Evolutionary conservation across 352 stramenopile species (phyloP), one percentile per base, ranked within the genome.

Genomic region (Blastocystis sp.): DNA sequence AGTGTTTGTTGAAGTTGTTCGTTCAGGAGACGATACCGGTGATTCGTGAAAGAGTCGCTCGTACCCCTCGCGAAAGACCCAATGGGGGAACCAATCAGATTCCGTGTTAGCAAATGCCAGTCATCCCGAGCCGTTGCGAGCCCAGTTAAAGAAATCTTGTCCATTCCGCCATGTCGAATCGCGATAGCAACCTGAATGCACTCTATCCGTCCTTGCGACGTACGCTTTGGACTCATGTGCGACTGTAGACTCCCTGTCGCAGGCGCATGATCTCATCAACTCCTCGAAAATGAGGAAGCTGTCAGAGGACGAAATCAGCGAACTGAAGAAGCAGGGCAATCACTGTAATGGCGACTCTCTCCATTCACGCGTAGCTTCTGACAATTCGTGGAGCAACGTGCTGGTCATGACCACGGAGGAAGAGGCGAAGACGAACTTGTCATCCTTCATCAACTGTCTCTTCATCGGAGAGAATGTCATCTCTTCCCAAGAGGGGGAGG

Each of bases 381-480:
- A 69, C 33, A 29, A 21, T 9, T 69, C 74, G 6, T 85, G 74
- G 74, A 29, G 66, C 0, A 70, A 63, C 29, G 74, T 85, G n/a
- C 26, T 16, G 4, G 35, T 74, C 63, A 29, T 66, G 55, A 59
- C 41, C 50, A 69, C 24, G 12, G 31, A 13, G 13, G 55, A 37
- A 37, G 33, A 69, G 65, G 55, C 6, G n/a, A n/a, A 35, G 21
- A 1, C 35, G 10, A 51, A 81, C 39, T 65, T 62, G 4, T 50
- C 37, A 45, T 50, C 19, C 35, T 45, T 69, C 45, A 51, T 39
- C 6, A 35, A 62, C 41, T 85, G 74, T 67, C 55, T 85, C 51
- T 85, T 85, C 33, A 85, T 85, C 55, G 74, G 66, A 0, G 41
- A 62, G 12, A 26, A 39, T 31, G 37, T 85, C 35, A 35, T 85